These are phyloP conservation scores for Cicer yamashitae DNA, from an alignment of 306 rosid genomes.

Conservation along the genomic window DNA sequence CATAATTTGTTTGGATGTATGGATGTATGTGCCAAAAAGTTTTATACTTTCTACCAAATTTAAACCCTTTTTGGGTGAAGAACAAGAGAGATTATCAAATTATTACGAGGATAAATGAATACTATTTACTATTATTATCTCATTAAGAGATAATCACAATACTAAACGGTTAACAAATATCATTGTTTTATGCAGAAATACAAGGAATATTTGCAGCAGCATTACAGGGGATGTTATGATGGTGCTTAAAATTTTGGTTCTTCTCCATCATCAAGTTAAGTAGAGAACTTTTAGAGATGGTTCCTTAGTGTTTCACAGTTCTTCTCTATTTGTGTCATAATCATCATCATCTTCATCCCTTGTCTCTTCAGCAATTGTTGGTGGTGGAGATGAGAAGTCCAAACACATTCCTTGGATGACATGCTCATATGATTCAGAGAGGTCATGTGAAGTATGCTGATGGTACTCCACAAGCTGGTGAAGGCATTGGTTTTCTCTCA, in stretches of 20 bases:
- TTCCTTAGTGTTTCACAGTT: conserved; percentile 54
- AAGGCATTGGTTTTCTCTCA: conserved; percentile 92
- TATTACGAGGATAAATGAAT: neutral
- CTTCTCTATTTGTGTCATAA: conserved; percentile 28
- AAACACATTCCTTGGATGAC: conserved; percentile 75
- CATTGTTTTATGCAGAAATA: neutral
- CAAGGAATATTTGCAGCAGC: conserved; percentile 34
- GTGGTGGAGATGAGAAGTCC: conserved; percentile 87
- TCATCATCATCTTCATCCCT: conserved; percentile 33
- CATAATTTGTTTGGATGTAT: too few species aligned
- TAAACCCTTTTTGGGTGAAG: neutral
- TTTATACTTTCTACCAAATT: too few species aligned
- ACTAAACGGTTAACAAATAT: too few species aligned
- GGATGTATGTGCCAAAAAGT: too few species aligned
- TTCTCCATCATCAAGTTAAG: conserved; percentile 43
- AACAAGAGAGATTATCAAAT: neutral
- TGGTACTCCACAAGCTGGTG: conserved; percentile 95
- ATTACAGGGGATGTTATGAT: conserved; percentile 13
- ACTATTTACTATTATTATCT: too few species aligned
- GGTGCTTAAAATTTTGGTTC: conserved; percentile 22
- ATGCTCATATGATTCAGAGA: conserved; percentile 72
- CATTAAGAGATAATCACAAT: too few species aligned
- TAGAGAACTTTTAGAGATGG: conserved; percentile 42
- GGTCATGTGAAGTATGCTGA: conserved; percentile 80
- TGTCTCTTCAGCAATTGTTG: conserved; percentile 48